These are phyloP conservation scores for Lentinula edodes DNA, from an alignment of 768 basidiomycete genomes.

Conservation along the genomic window DNA sequence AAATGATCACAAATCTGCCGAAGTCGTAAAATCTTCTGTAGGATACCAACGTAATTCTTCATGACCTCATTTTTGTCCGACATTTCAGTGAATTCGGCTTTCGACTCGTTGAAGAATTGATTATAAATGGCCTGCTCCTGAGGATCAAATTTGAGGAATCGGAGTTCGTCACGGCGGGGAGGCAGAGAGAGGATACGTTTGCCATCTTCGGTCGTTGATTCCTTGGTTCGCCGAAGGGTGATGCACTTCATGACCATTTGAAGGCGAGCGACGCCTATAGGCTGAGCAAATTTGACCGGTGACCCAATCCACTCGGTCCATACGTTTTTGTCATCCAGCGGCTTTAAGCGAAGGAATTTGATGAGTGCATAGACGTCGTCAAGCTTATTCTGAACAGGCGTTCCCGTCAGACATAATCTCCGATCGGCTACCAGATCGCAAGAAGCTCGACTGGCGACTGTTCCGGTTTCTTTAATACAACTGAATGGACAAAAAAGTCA, in stretches of 20 bases:
- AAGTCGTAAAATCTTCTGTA: conserved; percentile 93
- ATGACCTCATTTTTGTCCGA: conserved; percentile 87
- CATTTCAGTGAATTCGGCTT: conserved; percentile 86
- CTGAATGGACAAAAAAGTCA: conserved; percentile 31
- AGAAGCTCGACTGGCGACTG: conserved; percentile 90
- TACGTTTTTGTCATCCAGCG: conserved; percentile 86
- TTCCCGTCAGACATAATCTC: conserved; percentile 92
- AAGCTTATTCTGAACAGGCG: conserved; percentile 97
- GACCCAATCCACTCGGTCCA: conserved; percentile 94
- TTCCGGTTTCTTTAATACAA: conserved; percentile 93
- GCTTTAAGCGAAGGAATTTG: conserved; percentile 89
- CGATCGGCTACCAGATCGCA: conserved; percentile 94
- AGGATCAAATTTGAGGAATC: conserved; percentile 77
- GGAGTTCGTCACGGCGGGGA: conserved; percentile 83
- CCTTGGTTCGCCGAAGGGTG: conserved; percentile 94
- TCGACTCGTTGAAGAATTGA: conserved; percentile 83
- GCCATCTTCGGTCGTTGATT: conserved; percentile 76
- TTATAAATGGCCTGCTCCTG: conserved; percentile 86
- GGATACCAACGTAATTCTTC: conserved; percentile 97
- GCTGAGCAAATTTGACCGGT: conserved; percentile 88
- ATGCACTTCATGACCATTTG: conserved; percentile 97
- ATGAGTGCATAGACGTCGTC: conserved; percentile 97
- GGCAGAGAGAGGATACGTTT: conserved; percentile 84
- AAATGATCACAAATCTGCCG: conserved; percentile 98
- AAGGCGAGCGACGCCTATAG: conserved; percentile 85